Evolutionary conservation across 2,329 filamentous ascomycete species (phyloP).

Genomic region (Fusarium denticulatum): DNA sequence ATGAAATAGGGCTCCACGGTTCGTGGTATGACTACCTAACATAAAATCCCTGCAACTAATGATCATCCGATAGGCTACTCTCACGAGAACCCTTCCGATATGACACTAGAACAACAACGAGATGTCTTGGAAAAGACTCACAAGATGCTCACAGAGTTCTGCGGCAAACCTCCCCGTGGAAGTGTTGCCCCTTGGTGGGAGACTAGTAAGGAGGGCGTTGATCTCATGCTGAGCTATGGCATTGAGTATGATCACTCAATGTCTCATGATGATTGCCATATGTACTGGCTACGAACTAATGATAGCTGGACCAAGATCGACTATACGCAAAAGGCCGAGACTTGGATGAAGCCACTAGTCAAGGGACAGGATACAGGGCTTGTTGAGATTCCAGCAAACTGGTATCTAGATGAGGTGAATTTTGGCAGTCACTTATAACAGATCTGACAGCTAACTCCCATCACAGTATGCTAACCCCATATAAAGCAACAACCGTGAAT

Average conservation of each 20-base stretch:
- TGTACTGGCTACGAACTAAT: conserved; percentile 71
- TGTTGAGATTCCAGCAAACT: conserved; percentile 69
- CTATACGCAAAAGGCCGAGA: conserved; percentile 54
- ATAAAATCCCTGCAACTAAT: not conserved
- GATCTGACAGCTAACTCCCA: not conserved
- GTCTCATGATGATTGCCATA: conserved; percentile 64
- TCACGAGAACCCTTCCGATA: conserved; percentile 77
- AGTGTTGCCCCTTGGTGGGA: conserved; percentile 82
- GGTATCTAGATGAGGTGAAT: conserved; percentile 68
- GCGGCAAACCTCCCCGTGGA: conserved; percentile 75
- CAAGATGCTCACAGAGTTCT: conserved; percentile 73
- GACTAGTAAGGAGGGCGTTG: conserved; percentile 72
- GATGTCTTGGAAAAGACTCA: conserved; percentile 81
- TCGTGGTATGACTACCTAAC: not conserved
- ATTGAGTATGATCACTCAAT: conserved; percentile 77
- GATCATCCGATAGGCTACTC: conserved; percentile 60
- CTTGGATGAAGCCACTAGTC: conserved; percentile 61
- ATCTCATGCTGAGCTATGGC: conserved; percentile 72
- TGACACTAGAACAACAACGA: conserved; percentile 79
- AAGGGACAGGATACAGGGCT: conserved; percentile 69
- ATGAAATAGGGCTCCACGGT: conserved; percentile 68
- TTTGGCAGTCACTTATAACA: fast-evolving
- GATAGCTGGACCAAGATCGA: conserved; percentile 76
- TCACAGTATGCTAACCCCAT: not conserved
- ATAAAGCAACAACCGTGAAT: no score